These are phyloP conservation scores for Lactifluus piperatus DNA, from an alignment of 768 basidiomycete genomes.

Conservation along the genomic window DNA sequence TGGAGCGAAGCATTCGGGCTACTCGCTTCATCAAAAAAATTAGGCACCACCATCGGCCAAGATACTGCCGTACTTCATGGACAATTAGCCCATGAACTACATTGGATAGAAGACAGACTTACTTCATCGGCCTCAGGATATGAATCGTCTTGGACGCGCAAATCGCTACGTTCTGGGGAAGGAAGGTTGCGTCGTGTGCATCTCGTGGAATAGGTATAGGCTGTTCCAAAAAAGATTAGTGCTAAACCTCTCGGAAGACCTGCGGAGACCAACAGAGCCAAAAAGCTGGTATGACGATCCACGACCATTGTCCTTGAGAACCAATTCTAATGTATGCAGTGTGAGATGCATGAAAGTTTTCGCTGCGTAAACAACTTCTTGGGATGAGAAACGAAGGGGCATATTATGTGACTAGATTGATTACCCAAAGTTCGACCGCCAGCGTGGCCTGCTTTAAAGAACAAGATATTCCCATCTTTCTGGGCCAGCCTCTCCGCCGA, in stretches of 20 bases:
- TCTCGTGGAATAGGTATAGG: constrained; percentile 65
- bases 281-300: constrained; percentile 46
- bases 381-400: not conserved
- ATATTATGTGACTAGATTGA: constrained; percentile 17
- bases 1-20: constrained; percentile 32
- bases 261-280: constrained; percentile 46
- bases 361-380: constrained; percentile 57
- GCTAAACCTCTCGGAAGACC: not conserved
- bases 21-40: constrained; percentile 37
- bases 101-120: constrained; percentile 20
- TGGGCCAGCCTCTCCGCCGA: constrained; percentile 55
- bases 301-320: constrained; percentile 34
- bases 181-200: constrained; percentile 47
- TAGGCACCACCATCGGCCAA: constrained; percentile 45
- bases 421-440: constrained; percentile 49
- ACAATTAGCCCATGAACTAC: not conserved
- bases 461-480: constrained; percentile 45
- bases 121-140: constrained; percentile 64
- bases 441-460: constrained; percentile 49
- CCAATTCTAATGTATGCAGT: constrained; percentile 52
- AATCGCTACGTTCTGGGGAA: constrained; percentile 57
- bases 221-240: constrained; percentile 29
- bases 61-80: constrained; percentile 34
- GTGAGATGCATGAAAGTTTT: constrained; percentile 54
- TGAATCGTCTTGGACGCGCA: constrained; percentile 57